Conservation (phyloP, 148 eudicot species). For the Camellia japonica region DNA sequence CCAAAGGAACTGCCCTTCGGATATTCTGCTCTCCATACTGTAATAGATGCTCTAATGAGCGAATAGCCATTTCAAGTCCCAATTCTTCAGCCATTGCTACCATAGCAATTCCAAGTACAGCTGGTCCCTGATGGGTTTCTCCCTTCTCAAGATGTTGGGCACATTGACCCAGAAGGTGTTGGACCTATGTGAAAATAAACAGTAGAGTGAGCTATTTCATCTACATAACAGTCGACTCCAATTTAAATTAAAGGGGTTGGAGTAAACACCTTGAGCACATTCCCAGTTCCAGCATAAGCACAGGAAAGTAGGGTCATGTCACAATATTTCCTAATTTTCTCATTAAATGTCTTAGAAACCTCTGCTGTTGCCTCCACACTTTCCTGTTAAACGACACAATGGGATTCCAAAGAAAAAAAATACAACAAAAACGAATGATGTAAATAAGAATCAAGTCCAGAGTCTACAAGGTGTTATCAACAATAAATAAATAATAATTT, state of each 20-base stretch:
- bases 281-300: slow-evolving; percentile 99
- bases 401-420: not conserved
- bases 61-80: slow-evolving; percentile 90
- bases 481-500: not conserved
- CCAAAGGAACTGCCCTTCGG: slow-evolving; percentile 89
- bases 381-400: slow-evolving; percentile 45
- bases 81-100: slow-evolving; percentile 97
- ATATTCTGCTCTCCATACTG: slow-evolving; percentile 97
- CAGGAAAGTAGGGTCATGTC: slow-evolving; percentile 93
- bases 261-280: slow-evolving; percentile 76
- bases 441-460: not conserved
- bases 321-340: slow-evolving; percentile 81
- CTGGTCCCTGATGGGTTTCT: slow-evolving; percentile 91
- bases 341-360: slow-evolving; percentile 87
- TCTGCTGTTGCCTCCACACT: slow-evolving; percentile 89
- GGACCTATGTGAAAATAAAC: slow-evolving; percentile 51
- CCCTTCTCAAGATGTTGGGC: slow-evolving; percentile 91
- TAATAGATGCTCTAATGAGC: slow-evolving; percentile 87
- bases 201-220: not conserved
- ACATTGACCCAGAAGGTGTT: slow-evolving; percentile 88
- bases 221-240: not conserved
- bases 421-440: not conserved
- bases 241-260: slow-evolving; percentile 7
- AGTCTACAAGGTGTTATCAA: not conserved
- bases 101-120: slow-evolving; percentile 95